phyloP scores from a whole-genome alignment of 2,329 filamentous ascomycete species.

The Bipolaris oryzae region DNA sequence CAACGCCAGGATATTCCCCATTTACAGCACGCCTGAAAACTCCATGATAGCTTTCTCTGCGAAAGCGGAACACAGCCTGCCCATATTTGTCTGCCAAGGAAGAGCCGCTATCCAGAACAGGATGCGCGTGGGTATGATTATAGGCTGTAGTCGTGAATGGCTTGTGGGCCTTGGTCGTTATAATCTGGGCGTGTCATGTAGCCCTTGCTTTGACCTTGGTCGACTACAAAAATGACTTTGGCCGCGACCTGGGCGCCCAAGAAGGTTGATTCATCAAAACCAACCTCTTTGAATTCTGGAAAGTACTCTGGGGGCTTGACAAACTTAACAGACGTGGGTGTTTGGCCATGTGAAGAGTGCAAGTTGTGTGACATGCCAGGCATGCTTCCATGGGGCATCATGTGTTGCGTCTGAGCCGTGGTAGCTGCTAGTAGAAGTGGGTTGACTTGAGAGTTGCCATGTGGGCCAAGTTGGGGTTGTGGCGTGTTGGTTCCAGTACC shows the following conservation, averaged over 20 bases:
- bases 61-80: slow-evolving; percentile 6
- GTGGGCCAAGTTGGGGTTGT: slow-evolving; percentile 60
- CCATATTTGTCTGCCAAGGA: background rate
- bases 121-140: slow-evolving; percentile 15
- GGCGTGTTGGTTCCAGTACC: slow-evolving; percentile 93
- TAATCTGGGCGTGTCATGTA: slow-evolving; percentile 73
- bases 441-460: slow-evolving; percentile 70
- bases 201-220: slow-evolving; percentile 69
- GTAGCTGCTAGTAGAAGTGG: slow-evolving; percentile 91
- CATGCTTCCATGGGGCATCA: slow-evolving; percentile 50
- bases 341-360: slow-evolving; percentile 71
- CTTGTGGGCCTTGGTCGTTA: slow-evolving; percentile 69
- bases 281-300: slow-evolving; percentile 81
- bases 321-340: slow-evolving; percentile 82
- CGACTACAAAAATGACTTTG: slow-evolving; percentile 72
- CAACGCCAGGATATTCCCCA: slow-evolving; percentile 24
- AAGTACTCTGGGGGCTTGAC: slow-evolving; percentile 83
- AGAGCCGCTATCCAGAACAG: background rate
- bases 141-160: slow-evolving; percentile 63
- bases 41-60: slow-evolving; percentile 18
- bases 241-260: slow-evolving; percentile 86
- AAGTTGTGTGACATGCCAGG: slow-evolving; percentile 54
- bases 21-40: slow-evolving; percentile 25
- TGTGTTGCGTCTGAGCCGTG: slow-evolving; percentile 66
- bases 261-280: slow-evolving; percentile 82